A percentile compares a stretch with the other conserved stretches of the same genome.
Conservation (phyloP, 2,329 filamentous ascomycete genomes). For the Penicillium janthinellum region DNA sequence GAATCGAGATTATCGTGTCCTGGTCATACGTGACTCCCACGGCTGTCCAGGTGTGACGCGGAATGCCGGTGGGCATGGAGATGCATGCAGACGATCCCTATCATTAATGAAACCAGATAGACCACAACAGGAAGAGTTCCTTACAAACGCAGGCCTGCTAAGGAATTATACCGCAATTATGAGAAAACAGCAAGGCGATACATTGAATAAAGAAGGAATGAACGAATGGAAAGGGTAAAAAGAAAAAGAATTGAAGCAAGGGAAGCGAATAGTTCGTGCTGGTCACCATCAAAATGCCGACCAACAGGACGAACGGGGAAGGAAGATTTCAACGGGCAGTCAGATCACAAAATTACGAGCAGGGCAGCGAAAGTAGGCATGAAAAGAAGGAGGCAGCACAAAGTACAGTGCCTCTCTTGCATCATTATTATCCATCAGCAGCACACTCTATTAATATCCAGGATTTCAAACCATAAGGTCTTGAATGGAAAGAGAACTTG, state of each 20-base stretch:
- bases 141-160: background rate
- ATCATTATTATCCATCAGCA: background rate
- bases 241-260: conserved; percentile 10
- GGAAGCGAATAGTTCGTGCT: conserved; percentile 9
- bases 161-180: too few species aligned
- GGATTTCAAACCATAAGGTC: background rate
- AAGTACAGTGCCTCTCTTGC: background rate
- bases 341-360: background rate
- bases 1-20: background rate
- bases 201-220: background rate
- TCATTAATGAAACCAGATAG: background rate
- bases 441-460: too few species aligned
- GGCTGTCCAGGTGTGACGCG: background rate
- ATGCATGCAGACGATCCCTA: background rate
- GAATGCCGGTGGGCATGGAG: background rate
- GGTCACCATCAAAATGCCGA: conserved; percentile 16
- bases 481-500: background rate
- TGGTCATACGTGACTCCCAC: background rate
- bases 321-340: background rate
- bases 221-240: background rate
- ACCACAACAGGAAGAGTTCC: background rate
- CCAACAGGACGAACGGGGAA: conserved; percentile 2
- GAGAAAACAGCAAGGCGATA: background rate
- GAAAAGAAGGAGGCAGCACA: background rate
- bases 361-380: background rate